Evolutionary conservation across 2,329 filamentous ascomycete genomes (phyloP), one percentile per base, ranked within the genome.

Genomic region (Phaeosphaeria sp.): DNA sequence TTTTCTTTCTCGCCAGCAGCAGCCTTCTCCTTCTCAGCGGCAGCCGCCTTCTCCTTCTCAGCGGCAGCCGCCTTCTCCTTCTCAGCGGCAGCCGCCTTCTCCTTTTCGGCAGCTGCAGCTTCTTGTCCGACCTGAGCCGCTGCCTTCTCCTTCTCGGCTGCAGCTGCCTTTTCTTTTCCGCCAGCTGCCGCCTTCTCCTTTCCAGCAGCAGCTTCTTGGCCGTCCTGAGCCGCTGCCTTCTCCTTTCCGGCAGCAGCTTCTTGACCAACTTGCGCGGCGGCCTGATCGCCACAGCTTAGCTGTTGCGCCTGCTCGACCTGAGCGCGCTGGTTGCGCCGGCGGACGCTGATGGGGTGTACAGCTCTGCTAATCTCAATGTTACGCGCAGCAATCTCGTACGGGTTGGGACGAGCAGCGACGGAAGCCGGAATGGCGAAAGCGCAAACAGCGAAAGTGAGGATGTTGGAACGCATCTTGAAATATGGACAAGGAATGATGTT

Each of bases 371-470:
- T 25, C 27, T 51, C 23, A 11, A 33, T 42, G 27, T 22, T 51
- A 27, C 41, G 52, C 22, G 18, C 18, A 42, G 49, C 18, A 18
- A 56, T 25, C 18, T 21, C 17, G 21, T 15, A 30, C 5, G 30
- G 18, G 17, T 48, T 42, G 3, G 54, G 58, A 30, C 41, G 54
- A 15, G 58, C 58, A 36, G 21, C 22, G n/a, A 49, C 36, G 3
- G 54, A 22, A n/a, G 51, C 46, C 13, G 53, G 23, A 15, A 43
- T 50, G 3, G 49, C 36, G 17, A 59, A 27, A 6, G 54, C 27
- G 44, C 55, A 55, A 4, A 63, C 30, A 33, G 54, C 54, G 39
- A 54, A n/a, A 25, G 56, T 55, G 23, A 63, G n/a, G 11, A 52
- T 49, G 21, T 51, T 54, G 55, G 36, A 39, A 55, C 56, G 56